A percentile compares a stretch with the other conserved stretches of the same genome.
phyloP scores from a whole-genome alignment of 164 flowering plant genomes.

The Macadamia tetraphylla region DNA sequence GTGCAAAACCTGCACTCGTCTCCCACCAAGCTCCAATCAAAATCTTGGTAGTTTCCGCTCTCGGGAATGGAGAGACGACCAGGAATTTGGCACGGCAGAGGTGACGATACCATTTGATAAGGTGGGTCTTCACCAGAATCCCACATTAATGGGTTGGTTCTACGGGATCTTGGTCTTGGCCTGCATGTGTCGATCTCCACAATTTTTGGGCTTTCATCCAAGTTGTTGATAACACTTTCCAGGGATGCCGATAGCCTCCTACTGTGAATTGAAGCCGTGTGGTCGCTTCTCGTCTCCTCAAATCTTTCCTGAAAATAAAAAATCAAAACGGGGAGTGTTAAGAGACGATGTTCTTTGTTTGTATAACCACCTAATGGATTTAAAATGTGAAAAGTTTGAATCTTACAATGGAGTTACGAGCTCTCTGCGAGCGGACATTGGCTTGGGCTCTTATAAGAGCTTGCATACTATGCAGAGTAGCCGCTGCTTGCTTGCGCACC shows the following conservation, averaged over 20 bases:
- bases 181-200: slow-evolving; percentile 76
- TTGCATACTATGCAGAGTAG: slow-evolving; percentile 72
- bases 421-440: slow-evolving; percentile 39
- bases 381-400: background rate
- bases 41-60: slow-evolving; percentile 32
- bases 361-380: background rate
- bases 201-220: slow-evolving; percentile 73
- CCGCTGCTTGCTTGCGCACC: slow-evolving; percentile 68
- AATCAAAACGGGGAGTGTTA: too few species aligned
- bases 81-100: slow-evolving; percentile 50
- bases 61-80: slow-evolving; percentile 48
- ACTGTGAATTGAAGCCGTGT: slow-evolving; percentile 49
- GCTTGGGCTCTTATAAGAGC: slow-evolving; percentile 77
- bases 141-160: slow-evolving; percentile 33
- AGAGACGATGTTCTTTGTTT: too few species aligned
- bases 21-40: slow-evolving; percentile 52
- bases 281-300: slow-evolving; percentile 63
- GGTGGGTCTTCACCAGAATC: slow-evolving; percentile 44
- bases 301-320: slow-evolving; percentile 42
- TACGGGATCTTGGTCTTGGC: slow-evolving; percentile 51
- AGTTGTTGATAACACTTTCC: slow-evolving; percentile 31
- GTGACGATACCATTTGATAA: slow-evolving; percentile 41
- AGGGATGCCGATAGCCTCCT: slow-evolving; percentile 58
- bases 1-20: slow-evolving; percentile 67
- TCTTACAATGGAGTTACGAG: slow-evolving; percentile 42